phyloP scores from a whole-genome alignment of 2,329 filamentous ascomycete species.

The Xylaria digitata region DNA sequence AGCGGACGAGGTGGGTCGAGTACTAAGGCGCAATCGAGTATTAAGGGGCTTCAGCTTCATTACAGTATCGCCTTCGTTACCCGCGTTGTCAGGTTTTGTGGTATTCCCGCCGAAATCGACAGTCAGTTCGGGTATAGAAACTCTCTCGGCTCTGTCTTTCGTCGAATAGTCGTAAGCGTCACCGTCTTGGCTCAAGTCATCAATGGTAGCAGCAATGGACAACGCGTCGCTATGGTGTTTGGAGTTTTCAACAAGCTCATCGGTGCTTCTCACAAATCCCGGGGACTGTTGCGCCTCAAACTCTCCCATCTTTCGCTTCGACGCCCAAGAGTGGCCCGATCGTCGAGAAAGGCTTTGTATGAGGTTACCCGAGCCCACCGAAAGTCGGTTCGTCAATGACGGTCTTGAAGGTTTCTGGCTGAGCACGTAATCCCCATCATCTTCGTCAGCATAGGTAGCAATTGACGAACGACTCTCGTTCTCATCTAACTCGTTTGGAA shows the following conservation, averaged over 20 bases:
- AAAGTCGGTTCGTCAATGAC: conserved; percentile 60
- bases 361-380: conserved; percentile 59
- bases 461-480: conserved; percentile 70
- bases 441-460: conserved; percentile 74
- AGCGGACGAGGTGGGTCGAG: conserved; percentile 43
- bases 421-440: conserved; percentile 51
- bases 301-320: conserved; percentile 42
- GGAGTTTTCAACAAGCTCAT: conserved; percentile 57
- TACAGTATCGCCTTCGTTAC: conserved; percentile 23
- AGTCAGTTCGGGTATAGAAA: conserved; percentile 53
- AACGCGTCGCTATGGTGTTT: conserved; percentile 56
- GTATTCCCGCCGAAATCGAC: conserved; percentile 51
- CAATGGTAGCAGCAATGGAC: conserved; percentile 69
- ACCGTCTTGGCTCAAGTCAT: conserved; percentile 61
- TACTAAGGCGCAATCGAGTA: conserved; percentile 11
- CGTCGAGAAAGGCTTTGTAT: conserved; percentile 58
- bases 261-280: conserved; percentile 54
- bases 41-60: conserved; percentile 31
- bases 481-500: conserved; percentile 56
- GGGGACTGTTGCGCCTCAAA: conserved; percentile 38
- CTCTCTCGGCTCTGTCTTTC: conserved; percentile 43
- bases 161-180: conserved; percentile 50
- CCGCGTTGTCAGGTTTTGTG: conserved; percentile 21
- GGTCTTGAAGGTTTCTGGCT: conserved; percentile 52
- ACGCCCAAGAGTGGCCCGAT: conserved; percentile 46